phyloP scores from a whole-genome alignment of 2,329 filamentous ascomycete genomes.

The Cladosporium sp. region DNA sequence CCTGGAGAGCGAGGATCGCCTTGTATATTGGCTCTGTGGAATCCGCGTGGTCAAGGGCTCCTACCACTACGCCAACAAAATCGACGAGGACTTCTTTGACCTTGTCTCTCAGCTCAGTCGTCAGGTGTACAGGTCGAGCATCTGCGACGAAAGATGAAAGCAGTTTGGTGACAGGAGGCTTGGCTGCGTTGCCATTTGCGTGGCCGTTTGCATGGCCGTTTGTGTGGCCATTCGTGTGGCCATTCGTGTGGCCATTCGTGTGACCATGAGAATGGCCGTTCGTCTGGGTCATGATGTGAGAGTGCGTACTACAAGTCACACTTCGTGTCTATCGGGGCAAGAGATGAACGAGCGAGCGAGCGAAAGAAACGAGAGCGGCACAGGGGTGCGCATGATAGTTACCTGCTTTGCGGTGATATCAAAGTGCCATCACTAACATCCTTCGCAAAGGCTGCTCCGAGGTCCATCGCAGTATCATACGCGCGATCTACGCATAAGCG shows the following conservation, averaged over 20 bases:
- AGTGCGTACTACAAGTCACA: not conserved
- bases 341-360: too few relatives aligned
- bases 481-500: not conserved
- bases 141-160: constrained; percentile 25
- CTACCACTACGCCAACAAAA: constrained; percentile 27
- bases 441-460: not conserved
- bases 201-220: not conserved
- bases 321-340: too few relatives aligned
- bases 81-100: constrained; percentile 30
- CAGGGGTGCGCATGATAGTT: too few relatives aligned
- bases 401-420: not conserved
- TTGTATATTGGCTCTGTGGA: constrained; percentile 26
- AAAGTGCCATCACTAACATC: not conserved
- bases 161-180: constrained; percentile 20
- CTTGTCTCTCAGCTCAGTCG: constrained; percentile 20
- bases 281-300: not conserved
- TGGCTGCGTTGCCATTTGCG: constrained; percentile 7
- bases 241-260: not conserved
- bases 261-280: not conserved
- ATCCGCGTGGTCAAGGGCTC: constrained; percentile 23
- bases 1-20: constrained; percentile 25
- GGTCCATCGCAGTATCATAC: not conserved
- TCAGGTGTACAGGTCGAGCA: constrained; percentile 19
- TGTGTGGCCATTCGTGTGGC: not conserved
- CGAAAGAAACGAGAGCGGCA: not conserved